Evolutionary conservation across 768 basidiomycete genomes (phyloP).

Genomic region (Lanmaoa rubissima): DNA sequence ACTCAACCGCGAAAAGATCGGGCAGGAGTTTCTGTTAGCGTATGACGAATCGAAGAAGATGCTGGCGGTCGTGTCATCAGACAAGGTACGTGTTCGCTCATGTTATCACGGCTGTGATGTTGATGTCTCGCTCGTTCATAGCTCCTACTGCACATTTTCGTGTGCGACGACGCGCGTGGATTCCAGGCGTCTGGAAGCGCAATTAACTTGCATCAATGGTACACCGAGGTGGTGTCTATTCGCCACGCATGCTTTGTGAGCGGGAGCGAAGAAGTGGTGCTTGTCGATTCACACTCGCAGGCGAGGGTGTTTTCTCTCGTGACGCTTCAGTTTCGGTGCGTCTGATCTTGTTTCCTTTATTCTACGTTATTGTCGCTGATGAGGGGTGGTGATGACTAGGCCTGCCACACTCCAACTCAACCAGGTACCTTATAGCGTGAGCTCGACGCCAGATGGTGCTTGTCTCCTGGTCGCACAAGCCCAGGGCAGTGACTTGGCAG

Average conservation of each 20-base stretch:
- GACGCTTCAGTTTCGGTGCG: constrained; percentile 52
- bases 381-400: constrained; percentile 23
- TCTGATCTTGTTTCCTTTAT: not conserved
- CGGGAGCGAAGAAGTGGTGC: constrained; percentile 51
- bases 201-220: constrained; percentile 45
- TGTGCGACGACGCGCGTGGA: constrained; percentile 44
- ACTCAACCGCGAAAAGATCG: constrained; percentile 47
- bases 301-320: constrained; percentile 54
- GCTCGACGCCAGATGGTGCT: constrained; percentile 54
- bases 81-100: constrained; percentile 34
- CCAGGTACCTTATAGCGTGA: constrained; percentile 28
- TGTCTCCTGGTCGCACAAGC: constrained; percentile 42
- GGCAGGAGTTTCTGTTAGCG: constrained; percentile 42
- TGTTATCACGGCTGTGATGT: fast-evolving
- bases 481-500: constrained; percentile 3
- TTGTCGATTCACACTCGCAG: constrained; percentile 44
- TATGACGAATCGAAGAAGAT: constrained; percentile 53
- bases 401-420: constrained; percentile 44
- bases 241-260: constrained; percentile 42
- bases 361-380: not conserved
- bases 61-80: constrained; percentile 43
- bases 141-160: constrained; percentile 44
- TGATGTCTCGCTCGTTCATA: constrained; percentile 2
- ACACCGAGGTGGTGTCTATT: constrained; percentile 31
- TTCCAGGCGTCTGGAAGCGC: constrained; percentile 42